Conservation (phyloP, 306 rosid species). For the Citrullus colocynthis region DNA sequence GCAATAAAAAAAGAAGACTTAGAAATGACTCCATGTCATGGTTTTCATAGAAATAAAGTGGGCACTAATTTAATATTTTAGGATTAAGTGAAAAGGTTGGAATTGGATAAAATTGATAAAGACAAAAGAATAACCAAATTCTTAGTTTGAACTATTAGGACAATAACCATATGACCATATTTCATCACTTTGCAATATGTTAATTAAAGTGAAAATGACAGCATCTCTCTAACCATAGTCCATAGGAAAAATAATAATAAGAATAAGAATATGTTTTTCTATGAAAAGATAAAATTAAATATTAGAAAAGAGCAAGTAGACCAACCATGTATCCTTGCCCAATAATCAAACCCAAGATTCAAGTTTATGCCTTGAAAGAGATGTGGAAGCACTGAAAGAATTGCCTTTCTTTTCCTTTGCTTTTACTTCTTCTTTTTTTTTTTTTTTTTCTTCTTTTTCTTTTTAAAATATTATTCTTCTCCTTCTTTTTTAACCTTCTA, state of each 20-base stretch:
- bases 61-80: neutral
- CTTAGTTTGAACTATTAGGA: neutral
- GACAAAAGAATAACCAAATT: neutral
- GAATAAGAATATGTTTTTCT: neutral
- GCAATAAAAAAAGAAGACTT: neutral
- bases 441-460: neutral
- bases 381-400: neutral
- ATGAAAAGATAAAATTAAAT: neutral
- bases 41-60: neutral
- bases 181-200: neutral
- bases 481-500: neutral
- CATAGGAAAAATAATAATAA: neutral
- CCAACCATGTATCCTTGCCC: neutral
- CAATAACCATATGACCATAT: neutral
- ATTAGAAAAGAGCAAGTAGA: neutral
- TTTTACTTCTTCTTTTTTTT: neutral
- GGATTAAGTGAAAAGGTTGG: neutral
- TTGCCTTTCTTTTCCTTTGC: neutral
- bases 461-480: neutral
- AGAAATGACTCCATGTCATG: neutral
- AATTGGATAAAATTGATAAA: neutral
- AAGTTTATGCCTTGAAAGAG: neutral
- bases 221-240: neutral
- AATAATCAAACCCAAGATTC: neutral
- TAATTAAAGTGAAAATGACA: neutral